These are phyloP conservation scores for Tripterygium wilfordii DNA, from an alignment of 177 flowering plant species.

Conservation along the genomic window DNA sequence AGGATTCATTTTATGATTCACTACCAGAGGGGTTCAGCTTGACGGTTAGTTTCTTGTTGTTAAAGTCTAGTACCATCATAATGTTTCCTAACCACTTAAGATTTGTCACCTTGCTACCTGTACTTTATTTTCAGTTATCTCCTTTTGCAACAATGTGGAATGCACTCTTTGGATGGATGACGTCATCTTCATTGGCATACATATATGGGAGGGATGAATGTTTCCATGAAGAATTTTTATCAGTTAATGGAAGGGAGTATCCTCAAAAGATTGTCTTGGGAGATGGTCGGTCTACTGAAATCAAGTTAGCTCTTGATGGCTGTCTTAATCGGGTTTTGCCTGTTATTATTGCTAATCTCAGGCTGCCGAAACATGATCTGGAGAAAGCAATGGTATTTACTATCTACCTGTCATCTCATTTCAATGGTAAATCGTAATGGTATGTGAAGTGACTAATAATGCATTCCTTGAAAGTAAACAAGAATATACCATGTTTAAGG, in stretches of 20 bases:
- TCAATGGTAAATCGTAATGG: too few relatives aligned
- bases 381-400: conserved; percentile 65
- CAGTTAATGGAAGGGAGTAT: conserved; percentile 76
- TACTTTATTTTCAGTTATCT: conserved; percentile 44
- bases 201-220: conserved; percentile 78
- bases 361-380: conserved; percentile 66
- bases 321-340: conserved; percentile 74
- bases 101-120: not conserved
- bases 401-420: conserved; percentile 1
- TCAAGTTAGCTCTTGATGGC: conserved; percentile 69
- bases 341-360: conserved; percentile 49
- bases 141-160: conserved; percentile 87
- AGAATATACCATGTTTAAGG: too few relatives aligned
- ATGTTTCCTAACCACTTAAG: too few relatives aligned
- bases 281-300: conserved; percentile 87
- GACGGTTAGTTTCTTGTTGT: conserved; percentile 37
- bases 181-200: conserved; percentile 85
- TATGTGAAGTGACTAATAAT: too few relatives aligned
- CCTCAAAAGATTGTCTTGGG: conserved; percentile 47
- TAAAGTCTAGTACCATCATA: not conserved
- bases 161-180: conserved; percentile 79
- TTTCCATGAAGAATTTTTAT: conserved; percentile 52
- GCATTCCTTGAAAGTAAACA: too few relatives aligned
- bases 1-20: conserved; percentile 73
- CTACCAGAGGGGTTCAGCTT: conserved; percentile 82